Conservation (phyloP, 306 rosid genomes). For the Trifolium subterraneum region DNA sequence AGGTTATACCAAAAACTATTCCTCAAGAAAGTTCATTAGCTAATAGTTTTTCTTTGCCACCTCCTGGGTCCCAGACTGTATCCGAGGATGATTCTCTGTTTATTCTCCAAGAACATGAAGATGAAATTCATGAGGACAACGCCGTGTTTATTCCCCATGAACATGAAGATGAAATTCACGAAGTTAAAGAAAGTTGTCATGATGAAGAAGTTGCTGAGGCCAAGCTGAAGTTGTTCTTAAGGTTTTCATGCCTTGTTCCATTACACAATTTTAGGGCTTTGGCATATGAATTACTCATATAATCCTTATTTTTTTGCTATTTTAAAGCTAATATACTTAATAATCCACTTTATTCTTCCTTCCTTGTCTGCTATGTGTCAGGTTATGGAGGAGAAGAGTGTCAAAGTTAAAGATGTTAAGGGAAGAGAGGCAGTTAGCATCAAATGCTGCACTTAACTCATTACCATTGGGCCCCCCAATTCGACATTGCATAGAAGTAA, state of each 20-base stretch:
- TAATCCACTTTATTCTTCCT: conserved; percentile 29
- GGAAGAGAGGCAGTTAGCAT: conserved; percentile 72
- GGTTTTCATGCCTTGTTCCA: conserved; percentile 56
- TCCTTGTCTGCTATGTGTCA: conserved; percentile 44
- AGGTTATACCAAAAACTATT: conserved; percentile 53
- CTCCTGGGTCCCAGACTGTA: conserved; percentile 43
- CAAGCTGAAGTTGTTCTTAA: conserved; percentile 78
- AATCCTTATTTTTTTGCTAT: conserved; percentile 5
- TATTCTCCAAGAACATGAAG: conserved; percentile 51
- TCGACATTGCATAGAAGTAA: conserved; percentile 65
- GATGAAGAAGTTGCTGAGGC: conserved; percentile 74
- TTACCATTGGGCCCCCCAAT: conserved; percentile 82
- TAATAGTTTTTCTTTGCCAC: conserved; percentile 39
- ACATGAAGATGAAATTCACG: conserved; percentile 51
- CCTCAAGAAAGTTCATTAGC: conserved; percentile 46
- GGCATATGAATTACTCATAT: conserved; percentile 22
- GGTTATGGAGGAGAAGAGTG: conserved; percentile 86
- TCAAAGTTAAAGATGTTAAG: conserved; percentile 67
- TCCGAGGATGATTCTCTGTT: conserved; percentile 51
- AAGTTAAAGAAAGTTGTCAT: conserved; percentile 45
- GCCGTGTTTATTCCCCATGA: conserved; percentile 40
- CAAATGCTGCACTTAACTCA: conserved; percentile 75
- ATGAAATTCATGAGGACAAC: conserved; percentile 46
- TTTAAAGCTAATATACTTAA: conserved; percentile 30
- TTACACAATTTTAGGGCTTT: conserved; percentile 30